These are phyloP conservation scores for Flaveria ramosissima DNA, from an alignment of 129 eudicot genomes.

Conservation along the genomic window DNA sequence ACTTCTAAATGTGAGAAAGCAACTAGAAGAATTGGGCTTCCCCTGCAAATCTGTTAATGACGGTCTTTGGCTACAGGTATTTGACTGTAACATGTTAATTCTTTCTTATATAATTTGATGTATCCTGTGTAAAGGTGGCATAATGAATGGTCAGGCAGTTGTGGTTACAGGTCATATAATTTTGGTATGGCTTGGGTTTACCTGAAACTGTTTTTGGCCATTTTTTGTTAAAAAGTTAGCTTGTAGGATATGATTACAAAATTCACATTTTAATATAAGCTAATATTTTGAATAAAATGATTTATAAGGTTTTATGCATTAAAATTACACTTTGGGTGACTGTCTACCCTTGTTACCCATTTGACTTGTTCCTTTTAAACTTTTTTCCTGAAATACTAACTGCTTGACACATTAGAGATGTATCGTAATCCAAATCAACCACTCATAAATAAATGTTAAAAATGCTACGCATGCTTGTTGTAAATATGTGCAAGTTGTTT, in stretches of 20 bases:
- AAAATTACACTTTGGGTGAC: not conserved
- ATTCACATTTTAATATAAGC: not conserved
- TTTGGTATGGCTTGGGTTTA: not conserved
- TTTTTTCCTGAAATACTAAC: not conserved
- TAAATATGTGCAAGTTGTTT: slow-evolving; percentile 1
- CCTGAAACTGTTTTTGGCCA: not conserved
- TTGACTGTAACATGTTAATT: slow-evolving; percentile 20
- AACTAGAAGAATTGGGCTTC: slow-evolving; percentile 90
- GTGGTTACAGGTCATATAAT: not conserved
- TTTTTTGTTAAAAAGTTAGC: not conserved
- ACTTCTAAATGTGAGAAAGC: slow-evolving; percentile 89
- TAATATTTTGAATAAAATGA: slow-evolving; percentile 5
- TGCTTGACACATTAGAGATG: not conserved
- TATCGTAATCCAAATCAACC: not conserved
- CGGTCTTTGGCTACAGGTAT: slow-evolving; percentile 99
- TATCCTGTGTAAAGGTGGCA: not conserved
- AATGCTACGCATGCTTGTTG: not conserved
- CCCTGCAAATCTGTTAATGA: slow-evolving; percentile 96
- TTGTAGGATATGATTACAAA: not conserved
- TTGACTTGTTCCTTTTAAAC: not conserved
- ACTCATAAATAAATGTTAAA: not conserved
- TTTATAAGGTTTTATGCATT: not conserved
- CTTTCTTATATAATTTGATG: not conserved
- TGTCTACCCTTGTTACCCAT: not conserved
- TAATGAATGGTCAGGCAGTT: not conserved